Evolutionary conservation across 805 yeast genomes (phyloP).

Genomic region (Phaffomyces thermotolerans): DNA sequence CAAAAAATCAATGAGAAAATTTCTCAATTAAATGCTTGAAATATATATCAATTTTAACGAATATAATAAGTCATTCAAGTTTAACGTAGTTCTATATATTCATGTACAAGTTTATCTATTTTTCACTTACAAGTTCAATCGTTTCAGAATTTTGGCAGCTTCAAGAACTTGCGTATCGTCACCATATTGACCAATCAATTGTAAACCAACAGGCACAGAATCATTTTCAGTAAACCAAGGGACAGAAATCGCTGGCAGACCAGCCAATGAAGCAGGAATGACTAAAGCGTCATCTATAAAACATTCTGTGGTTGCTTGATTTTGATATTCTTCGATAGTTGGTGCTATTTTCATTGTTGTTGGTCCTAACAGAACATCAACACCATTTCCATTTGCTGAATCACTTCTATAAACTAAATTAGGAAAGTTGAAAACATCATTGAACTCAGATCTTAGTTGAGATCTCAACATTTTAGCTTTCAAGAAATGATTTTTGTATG

Average conservation of each 20-base stretch:
- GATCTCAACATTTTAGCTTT: slow-evolving; percentile 68
- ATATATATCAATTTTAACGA: too few relatives aligned
- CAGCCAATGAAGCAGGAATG: slow-evolving; percentile 87
- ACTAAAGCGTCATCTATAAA: slow-evolving; percentile 81
- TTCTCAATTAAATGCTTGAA: neutral
- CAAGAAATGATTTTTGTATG: slow-evolving; percentile 62
- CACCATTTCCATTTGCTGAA: slow-evolving; percentile 26
- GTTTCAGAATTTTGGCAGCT: slow-evolving; percentile 14
- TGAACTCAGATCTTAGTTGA: slow-evolving; percentile 56
- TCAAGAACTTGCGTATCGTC: slow-evolving; percentile 60
- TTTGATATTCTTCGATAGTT: slow-evolving; percentile 39
- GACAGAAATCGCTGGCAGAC: slow-evolving; percentile 75
- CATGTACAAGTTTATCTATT: neutral
- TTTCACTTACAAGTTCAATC: neutral
- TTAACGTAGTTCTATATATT: neutral
- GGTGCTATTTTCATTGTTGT: slow-evolving; percentile 58
- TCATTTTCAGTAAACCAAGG: slow-evolving; percentile 42
- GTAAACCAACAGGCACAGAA: slow-evolving; percentile 53
- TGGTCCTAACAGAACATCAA: slow-evolving; percentile 72
- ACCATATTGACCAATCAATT: slow-evolving; percentile 81
- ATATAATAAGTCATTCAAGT: neutral
- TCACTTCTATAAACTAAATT: slow-evolving; percentile 31
- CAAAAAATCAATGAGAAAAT: slow-evolving; percentile 11
- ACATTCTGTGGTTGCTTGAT: slow-evolving; percentile 45
- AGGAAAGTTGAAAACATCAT: slow-evolving; percentile 47